Conservation (phyloP, 352 stramenopile genomes). For the Globisporangium cylindrosporum region DNA sequence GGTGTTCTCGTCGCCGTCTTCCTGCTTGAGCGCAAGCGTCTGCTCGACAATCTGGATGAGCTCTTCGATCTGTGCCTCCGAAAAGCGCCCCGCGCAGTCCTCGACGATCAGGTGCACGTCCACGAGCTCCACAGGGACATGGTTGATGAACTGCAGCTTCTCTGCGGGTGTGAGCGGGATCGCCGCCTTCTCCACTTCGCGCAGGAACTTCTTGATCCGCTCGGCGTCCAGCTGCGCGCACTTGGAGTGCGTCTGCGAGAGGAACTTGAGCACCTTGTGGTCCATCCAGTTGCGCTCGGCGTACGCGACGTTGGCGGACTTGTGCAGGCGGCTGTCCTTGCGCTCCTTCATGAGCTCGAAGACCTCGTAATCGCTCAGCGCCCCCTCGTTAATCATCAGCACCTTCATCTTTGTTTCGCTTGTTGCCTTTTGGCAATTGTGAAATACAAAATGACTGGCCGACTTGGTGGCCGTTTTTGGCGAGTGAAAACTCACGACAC, state of each 20-base stretch:
- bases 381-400: conserved; percentile 75
- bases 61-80: conserved; percentile 71
- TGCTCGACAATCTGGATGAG: conserved; percentile 68
- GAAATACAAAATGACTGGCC: conserved; percentile 7
- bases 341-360: conserved; percentile 81
- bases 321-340: conserved; percentile 72
- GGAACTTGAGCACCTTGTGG: conserved; percentile 88
- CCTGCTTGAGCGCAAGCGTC: conserved; percentile 41
- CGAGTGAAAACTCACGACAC: neutral
- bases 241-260: conserved; percentile 65
- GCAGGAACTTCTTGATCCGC: conserved; percentile 61
- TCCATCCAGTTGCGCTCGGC: conserved; percentile 89
- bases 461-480: neutral
- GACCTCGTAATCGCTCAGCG: conserved; percentile 80
- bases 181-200: conserved; percentile 37
- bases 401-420: conserved; percentile 68
- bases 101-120: conserved; percentile 85
- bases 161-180: conserved; percentile 63
- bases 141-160: conserved; percentile 87
- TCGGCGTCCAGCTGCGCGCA: conserved; percentile 46
- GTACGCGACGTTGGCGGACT: conserved; percentile 70
- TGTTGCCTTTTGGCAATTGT: neutral
- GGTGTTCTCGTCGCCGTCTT: conserved; percentile 22
- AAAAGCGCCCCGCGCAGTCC: conserved; percentile 77
- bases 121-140: conserved; percentile 77